phyloP scores from a whole-genome alignment of 2,329 filamentous ascomycete species.

The Xylaria sp. region DNA sequence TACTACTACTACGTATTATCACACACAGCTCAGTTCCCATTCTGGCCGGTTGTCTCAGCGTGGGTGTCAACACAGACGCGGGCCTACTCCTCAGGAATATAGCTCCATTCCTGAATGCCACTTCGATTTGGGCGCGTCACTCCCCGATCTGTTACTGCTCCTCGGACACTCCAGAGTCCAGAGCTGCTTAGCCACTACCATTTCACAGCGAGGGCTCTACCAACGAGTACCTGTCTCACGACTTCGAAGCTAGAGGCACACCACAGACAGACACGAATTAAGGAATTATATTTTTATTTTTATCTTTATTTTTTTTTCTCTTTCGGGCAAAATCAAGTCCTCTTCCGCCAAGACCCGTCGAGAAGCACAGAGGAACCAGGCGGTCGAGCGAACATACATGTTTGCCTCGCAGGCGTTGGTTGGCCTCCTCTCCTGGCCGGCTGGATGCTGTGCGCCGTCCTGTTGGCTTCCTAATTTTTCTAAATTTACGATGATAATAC shows the following conservation, averaged over 20 bases:
- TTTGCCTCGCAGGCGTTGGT: conserved; percentile 19
- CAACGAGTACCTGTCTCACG: conserved; percentile 24
- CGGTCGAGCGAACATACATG: conserved; percentile 7
- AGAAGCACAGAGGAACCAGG: conserved; percentile 13
- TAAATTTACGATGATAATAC: too few species aligned
- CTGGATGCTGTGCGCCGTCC: conserved; percentile 20
- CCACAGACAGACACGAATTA: neutral
- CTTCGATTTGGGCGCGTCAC: conserved; percentile 18
- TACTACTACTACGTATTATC: neutral
- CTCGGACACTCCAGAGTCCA: conserved; percentile 2
- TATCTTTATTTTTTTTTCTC: conserved; percentile 3
- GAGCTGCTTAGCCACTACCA: conserved; percentile 12
- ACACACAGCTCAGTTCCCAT: neutral
- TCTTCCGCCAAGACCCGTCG: conserved; percentile 17
- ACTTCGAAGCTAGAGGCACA: conserved; percentile 14
- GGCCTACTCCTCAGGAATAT: conserved; percentile 22
- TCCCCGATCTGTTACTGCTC: conserved; percentile 7
- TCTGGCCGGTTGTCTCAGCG: conserved; percentile 19
- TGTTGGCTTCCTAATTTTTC: conserved; percentile 26
- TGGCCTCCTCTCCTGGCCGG: conserved; percentile 1
- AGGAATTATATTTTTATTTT: neutral
- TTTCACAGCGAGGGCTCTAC: conserved; percentile 7
- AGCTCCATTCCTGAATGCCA: conserved; percentile 24
- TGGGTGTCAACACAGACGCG: conserved; percentile 20
- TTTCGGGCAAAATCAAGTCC: conserved; percentile 16